Base-by-base conservation (phyloP, 1,139 yeast species). In the Pichiaceae sp. region DNA sequence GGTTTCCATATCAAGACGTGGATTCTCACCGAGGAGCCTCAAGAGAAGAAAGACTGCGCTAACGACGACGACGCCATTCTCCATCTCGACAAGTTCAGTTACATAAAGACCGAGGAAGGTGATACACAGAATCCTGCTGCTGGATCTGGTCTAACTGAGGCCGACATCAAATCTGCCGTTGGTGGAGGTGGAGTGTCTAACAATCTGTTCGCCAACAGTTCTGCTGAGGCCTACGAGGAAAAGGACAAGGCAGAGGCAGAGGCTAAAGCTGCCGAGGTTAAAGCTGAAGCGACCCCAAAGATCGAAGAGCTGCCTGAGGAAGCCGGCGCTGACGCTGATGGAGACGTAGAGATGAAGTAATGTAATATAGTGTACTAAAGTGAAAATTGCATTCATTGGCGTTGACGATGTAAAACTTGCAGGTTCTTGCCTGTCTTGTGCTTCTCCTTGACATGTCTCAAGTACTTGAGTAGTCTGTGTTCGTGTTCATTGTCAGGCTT, bases 121-220 rank as follows among this genome's bases (percentile, higher is more conserved):
- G 20, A 41, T 41, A 42, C 31, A 32, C 14, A 38, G 14, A 5
- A 35, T 34, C 39, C 38, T 17, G 12, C 21, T 15, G 17, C 39
- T 31, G 25, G 29, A 36, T 28, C 57, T 19, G 72, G 70, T 1
- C 54, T 75, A 36, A 63, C 74, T 3, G 75, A 75, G 36, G 76
- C 70, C 9, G 82, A 75, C 47, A 75, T 76, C 32, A 66, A 80
- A 50, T 80, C 80, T 18, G 83, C 83, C 9, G 81, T 75, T 7
- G 80, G 78, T 12, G 61, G 59, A 17, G 70, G 70, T 29, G 78
- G 68, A 2, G 68, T 70, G 40, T 71, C 76, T 1, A 76, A 77
- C 15, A 37, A 42, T 7, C 37, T 50, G 23, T 50, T 52, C 36
- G 49, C 53, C 3, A 50, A 55, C 40, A 48, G 53, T 40, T 63